Evolutionary conservation across 1,139 yeast genomes (phyloP), one percentile per base, ranked within the genome.

Genomic region (Schizosaccharomyces versatilis): DNA sequence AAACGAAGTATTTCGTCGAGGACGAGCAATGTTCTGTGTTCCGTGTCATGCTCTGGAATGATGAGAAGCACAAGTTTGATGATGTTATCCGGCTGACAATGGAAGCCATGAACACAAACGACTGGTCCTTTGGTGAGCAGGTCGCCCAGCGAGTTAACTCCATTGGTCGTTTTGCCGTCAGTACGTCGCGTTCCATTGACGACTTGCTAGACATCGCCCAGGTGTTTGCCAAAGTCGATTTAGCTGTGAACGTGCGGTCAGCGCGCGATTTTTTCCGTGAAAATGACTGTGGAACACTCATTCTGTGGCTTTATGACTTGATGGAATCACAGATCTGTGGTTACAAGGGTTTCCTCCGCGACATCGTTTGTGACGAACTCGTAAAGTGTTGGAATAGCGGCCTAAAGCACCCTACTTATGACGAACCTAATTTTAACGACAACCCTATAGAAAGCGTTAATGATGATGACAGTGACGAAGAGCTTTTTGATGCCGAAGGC

Each of bases 221-320:
- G 12, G 68, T 73, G 2, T 66, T 84, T 51, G 71, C 71, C 14
- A 69, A 76, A 1, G 80, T 84, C 0, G 85, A 86, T 0, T 69
- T 85, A 44, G 74, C 81, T 0, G 74, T 82, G 1, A 76, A 84
- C 52, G 79, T 85, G 12, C 68, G 86, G 58, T 75, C 80, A 55
- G 71, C 77, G 15, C 69, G 88, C 58, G 95, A 84, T 62, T 69
- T 76, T 7, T 81, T 83, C 63, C 71, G 94, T 55, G 95, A 85
- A 64, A 90, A 83, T 57, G 79, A 83, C 85, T 80, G 83, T 60
- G 80, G 77, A 54, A 85, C 80, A 58, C 77, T 84, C 24, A 64
- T 84, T 8, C 63, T 66, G 32, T 83, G 94, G 88, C 64, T 84
- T 2, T 67, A 70, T 41, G 82, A 78, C 51, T 66, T 85, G 51